These are phyloP conservation scores for Besnoitia besnoiti DNA, from an alignment of 169 alveolate species.

Conservation along the genomic window DNA sequence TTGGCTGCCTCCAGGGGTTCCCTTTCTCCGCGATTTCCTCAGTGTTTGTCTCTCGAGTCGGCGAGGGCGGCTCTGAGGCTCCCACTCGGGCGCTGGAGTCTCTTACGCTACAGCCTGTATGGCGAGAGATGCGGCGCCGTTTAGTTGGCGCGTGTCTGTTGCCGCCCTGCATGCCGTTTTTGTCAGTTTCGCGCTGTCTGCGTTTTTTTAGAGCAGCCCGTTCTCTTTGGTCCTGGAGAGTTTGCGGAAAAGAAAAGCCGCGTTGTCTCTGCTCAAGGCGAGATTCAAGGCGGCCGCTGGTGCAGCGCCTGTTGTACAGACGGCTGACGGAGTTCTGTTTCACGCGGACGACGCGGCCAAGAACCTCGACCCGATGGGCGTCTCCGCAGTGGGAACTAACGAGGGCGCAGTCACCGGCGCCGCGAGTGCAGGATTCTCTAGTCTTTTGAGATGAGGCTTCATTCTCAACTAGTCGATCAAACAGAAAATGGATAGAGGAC, in stretches of 20 bases:
- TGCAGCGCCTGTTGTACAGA: conserved; percentile 33
- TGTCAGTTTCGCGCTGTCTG: neutral
- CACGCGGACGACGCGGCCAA: neutral
- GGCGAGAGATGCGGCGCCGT: too few relatives aligned
- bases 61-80: too few relatives aligned
- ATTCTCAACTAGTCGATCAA: too few relatives aligned
- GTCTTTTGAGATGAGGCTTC: neutral
- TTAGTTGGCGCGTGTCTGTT: neutral
- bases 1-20: too few relatives aligned
- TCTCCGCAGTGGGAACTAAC: neutral
- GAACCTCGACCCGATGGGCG: neutral
- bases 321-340: neutral
- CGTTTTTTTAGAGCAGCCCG: neutral
- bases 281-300: conserved; percentile 34
- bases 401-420: neutral
- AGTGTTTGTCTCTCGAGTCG: too few relatives aligned
- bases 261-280: conserved; percentile 8
- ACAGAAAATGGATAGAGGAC: too few relatives aligned
- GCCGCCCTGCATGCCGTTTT: neutral
- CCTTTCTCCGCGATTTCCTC: too few relatives aligned
- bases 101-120: too few relatives aligned
- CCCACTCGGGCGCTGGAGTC: too few relatives aligned
- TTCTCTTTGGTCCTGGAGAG: neutral
- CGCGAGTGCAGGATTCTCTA: neutral
- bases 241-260: conserved; percentile 23